Base-by-base conservation (phyloP, 2,329 filamentous ascomycete genomes). In the Huntiella abstrusa region DNA sequence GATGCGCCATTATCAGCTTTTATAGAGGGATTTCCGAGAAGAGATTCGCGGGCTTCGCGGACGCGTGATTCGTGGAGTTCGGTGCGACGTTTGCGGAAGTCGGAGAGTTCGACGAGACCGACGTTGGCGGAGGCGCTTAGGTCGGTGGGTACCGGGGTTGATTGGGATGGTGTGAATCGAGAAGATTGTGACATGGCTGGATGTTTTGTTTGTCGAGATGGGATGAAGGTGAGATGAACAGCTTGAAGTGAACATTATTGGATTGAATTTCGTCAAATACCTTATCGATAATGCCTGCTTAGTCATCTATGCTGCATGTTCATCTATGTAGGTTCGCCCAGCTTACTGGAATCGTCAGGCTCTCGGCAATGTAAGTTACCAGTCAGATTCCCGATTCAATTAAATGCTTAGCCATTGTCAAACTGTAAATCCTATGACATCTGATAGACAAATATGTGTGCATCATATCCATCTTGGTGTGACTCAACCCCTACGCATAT, bases 61-160 rank as follows among this genome's bases (percentile, higher is more conserved):
- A 91, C 84, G 57, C 91, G 88, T 58, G 84, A 79, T 60, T 95
- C 88, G 41, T 94, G 68, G n/a, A 87, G 84, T 62, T 95, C 85
- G 54, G 86, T 87, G 61, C 88, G 84, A 50, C 91, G 79, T 65
- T 98, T 96, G 62, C 88, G 85, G 61, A 93, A 96, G 59, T 96
- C 91, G 53, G 83, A 85, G 38, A 95, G 77, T 49, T 83, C 76
- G 45, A 96, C 88, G 2, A 98, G 77, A 36, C 91, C 91, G 53
- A 95, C 86, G 0, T 85, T 93, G 57, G 85, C 78, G 46, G 77
- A 83, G 50, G 88, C 88, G 41, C 94, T 70, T 11, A 85, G 70
- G 57, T 94, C 80, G 60, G 88, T 76, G 57, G 49, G 61, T 15
- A 67, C 61, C 66, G 69, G 69, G 47, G 43, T 53, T 54, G 12